phyloP scores from a whole-genome alignment of 176 grass and related monocot genomes.

The Phyllostachys edulis region DNA sequence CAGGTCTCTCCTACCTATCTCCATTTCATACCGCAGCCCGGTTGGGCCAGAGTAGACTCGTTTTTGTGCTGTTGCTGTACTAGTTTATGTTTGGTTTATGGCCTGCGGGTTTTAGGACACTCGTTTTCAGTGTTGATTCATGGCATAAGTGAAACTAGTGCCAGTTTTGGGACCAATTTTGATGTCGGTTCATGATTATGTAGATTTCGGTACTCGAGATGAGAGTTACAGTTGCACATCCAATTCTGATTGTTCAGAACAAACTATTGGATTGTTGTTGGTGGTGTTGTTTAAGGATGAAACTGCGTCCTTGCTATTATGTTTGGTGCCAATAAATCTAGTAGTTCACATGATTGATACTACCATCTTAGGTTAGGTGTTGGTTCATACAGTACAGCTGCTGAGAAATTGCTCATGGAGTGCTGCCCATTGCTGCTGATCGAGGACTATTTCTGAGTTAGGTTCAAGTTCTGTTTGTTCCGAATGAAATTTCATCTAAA shows the following conservation, averaged over 20 bases:
- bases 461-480: neutral
- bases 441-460: slow-evolving; percentile 4
- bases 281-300: neutral
- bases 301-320: neutral
- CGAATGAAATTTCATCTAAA: neutral
- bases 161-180: neutral
- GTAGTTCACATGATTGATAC: neutral
- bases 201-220: neutral
- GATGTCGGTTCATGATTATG: neutral
- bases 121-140: neutral
- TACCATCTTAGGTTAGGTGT: neutral
- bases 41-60: neutral
- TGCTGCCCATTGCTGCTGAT: neutral
- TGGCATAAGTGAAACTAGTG: neutral
- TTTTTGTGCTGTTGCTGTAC: neutral
- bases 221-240: neutral
- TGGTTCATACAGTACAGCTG: neutral
- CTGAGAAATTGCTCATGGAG: neutral
- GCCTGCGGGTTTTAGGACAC: neutral
- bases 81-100: neutral
- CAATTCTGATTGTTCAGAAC: neutral
- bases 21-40: too few species aligned
- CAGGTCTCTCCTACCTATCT: slow-evolving; percentile 43
- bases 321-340: neutral
- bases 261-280: neutral